Evolutionary conservation across 163 green algal genomes (phyloP).

Genomic region (Smithsoniella earleae): DNA sequence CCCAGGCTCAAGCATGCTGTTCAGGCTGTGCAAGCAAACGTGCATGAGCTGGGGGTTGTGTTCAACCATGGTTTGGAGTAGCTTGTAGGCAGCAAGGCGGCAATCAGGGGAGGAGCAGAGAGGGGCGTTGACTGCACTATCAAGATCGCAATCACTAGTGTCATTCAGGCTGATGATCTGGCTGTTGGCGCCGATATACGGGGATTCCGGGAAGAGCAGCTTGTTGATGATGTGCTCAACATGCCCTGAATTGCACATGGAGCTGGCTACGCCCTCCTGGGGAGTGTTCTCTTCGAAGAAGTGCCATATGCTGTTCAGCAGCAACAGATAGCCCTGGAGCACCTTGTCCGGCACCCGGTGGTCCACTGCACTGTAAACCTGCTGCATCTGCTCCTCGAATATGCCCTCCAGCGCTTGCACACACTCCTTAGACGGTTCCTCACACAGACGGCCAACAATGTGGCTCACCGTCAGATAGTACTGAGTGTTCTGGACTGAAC

Average conservation of each 20-base stretch:
- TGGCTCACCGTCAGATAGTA: background rate
- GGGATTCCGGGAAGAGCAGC: slow-evolving; percentile 24
- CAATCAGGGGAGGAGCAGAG: background rate
- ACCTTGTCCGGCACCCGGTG: background rate
- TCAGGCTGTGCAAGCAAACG: slow-evolving; percentile 8
- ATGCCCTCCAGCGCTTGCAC: background rate
- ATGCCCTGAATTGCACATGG: background rate
- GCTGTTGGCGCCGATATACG: background rate
- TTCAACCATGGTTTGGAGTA: background rate
- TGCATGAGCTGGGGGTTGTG: background rate
- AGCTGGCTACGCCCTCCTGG: background rate
- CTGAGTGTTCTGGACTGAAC: background rate
- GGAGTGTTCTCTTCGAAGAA: slow-evolving; percentile 21
- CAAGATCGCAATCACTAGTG: background rate
- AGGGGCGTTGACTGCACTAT: background rate
- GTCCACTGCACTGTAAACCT: background rate
- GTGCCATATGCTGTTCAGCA: background rate
- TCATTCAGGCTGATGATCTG: background rate
- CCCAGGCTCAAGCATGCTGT: slow-evolving; percentile 16
- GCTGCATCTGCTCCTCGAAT: background rate
- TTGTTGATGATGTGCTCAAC: background rate
- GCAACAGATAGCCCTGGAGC: background rate
- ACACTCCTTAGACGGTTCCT: background rate
- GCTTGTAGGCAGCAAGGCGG: background rate
- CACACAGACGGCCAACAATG: background rate